Percentiles rank a stretch among this genome's conserved stretches.
Evolutionary conservation across 768 basidiomycete species (phyloP).

Genomic region (Scleroderma citrinum): DNA sequence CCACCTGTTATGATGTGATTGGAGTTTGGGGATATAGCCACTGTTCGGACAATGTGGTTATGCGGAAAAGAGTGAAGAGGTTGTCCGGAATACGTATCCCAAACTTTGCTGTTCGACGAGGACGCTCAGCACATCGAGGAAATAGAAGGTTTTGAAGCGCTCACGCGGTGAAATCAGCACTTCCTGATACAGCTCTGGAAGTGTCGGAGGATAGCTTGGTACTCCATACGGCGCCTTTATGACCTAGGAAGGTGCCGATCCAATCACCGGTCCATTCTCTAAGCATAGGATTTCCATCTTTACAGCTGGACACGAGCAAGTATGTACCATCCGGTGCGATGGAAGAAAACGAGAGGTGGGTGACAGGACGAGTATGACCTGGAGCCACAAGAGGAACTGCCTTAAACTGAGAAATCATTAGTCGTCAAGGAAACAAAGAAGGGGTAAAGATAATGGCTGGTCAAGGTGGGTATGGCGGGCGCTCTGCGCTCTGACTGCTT

Average conservation of each 20-base stretch:
- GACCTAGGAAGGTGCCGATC: slow-evolving; percentile 89
- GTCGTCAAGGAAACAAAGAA: slow-evolving; percentile 23
- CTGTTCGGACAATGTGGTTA: slow-evolving; percentile 95
- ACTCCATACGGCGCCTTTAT: slow-evolving; percentile 96
- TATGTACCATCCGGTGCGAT: slow-evolving; percentile 82
- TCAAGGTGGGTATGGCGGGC: slow-evolving; percentile 22
- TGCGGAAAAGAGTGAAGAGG: slow-evolving; percentile 93
- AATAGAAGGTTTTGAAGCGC: slow-evolving; percentile 22
- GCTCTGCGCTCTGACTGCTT: slow-evolving; percentile 45
- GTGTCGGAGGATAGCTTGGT: slow-evolving; percentile 86
- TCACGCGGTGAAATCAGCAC: slow-evolving; percentile 97
- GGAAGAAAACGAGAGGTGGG: slow-evolving; percentile 88
- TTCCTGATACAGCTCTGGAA: slow-evolving; percentile 83
- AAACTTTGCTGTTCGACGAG: slow-evolving; percentile 66
- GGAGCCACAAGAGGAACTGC: slow-evolving; percentile 78
- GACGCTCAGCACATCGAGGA: slow-evolving; percentile 8
- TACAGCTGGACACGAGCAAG: slow-evolving; percentile 93
- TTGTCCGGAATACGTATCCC: slow-evolving; percentile 91
- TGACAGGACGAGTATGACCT: slow-evolving; percentile 83
- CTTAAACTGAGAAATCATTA: slow-evolving; percentile 62
- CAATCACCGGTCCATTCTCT: slow-evolving; percentile 98
- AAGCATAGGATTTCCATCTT: slow-evolving; percentile 97
- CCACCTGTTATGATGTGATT: slow-evolving; percentile 83
- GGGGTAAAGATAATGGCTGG: background rate
- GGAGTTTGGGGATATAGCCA: slow-evolving; percentile 72